A percentile compares a stretch with the other conserved stretches of the same genome.
Conservation (phyloP, 345 rosid genomes). For the Eucalyptus polyanthemos region DNA sequence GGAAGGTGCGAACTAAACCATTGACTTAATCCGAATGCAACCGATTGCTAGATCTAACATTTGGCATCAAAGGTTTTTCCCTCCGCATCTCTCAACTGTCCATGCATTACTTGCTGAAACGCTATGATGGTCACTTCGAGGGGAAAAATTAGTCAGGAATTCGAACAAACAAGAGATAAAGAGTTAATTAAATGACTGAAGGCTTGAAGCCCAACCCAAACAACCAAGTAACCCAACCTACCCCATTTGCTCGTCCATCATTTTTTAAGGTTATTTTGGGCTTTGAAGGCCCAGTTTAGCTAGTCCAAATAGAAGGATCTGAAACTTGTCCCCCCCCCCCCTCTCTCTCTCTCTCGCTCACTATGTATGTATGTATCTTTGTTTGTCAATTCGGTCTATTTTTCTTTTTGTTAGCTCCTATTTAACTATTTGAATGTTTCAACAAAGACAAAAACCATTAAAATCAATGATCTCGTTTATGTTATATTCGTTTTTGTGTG, state of each 20-base stretch:
- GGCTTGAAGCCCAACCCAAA: background rate
- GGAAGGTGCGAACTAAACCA: background rate
- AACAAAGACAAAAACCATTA: background rate
- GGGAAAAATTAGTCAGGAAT: background rate
- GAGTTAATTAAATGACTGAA: background rate
- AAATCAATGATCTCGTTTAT: background rate
- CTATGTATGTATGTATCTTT: too few relatives aligned
- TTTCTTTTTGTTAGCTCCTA: background rate
- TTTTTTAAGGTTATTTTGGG: background rate
- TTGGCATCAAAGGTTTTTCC: background rate
- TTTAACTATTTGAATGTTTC: background rate
- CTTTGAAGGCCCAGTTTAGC: background rate
- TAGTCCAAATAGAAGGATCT: background rate
- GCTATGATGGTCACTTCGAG: background rate
- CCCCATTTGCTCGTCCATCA: background rate
- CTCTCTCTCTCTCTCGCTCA: too few relatives aligned
- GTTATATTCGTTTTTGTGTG: background rate
- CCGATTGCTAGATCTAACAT: background rate
- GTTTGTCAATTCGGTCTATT: background rate
- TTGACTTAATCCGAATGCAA: background rate
- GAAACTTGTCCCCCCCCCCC: background rate
- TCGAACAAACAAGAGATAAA: background rate
- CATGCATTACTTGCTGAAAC: background rate
- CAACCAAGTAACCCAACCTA: background rate
- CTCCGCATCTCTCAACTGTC: background rate